phyloP scores from a whole-genome alignment of 2,329 filamentous ascomycete species.

The Monosporascus cannonballus region DNA sequence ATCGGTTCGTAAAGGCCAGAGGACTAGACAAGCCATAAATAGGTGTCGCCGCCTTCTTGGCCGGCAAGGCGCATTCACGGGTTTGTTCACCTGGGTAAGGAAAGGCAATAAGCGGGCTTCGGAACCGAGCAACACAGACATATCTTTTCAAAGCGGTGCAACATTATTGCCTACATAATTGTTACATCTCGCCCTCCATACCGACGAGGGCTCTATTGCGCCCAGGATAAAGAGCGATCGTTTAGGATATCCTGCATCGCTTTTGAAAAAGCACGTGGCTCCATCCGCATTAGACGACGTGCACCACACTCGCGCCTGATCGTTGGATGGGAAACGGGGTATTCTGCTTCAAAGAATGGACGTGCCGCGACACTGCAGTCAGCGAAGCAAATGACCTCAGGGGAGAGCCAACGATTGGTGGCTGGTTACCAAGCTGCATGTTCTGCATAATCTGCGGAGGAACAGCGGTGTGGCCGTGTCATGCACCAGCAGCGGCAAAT shows the following conservation, averaged over 20 bases:
- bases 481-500: not conserved
- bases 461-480: conserved; percentile 1
- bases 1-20: conserved; percentile 52
- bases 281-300: not conserved
- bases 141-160: no score
- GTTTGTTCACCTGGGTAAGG: not conserved
- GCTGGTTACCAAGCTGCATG: not conserved
- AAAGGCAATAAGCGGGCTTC: no score
- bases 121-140: no score
- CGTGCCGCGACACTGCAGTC: not conserved
- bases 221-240: not conserved
- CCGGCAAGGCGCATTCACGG: not conserved
- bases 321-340: not conserved
- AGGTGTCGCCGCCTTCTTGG: not conserved
- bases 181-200: no score
- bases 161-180: no score
- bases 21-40: conserved; percentile 41
- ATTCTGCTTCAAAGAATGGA: not conserved
- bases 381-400: not conserved
- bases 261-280: not conserved
- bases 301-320: not conserved
- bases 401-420: not conserved
- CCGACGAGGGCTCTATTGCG: no score
- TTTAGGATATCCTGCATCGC: not conserved
- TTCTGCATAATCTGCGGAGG: not conserved